Conservation (phyloP, 2,329 filamentous ascomycete species). For the Karstenula rhodostoma region DNA sequence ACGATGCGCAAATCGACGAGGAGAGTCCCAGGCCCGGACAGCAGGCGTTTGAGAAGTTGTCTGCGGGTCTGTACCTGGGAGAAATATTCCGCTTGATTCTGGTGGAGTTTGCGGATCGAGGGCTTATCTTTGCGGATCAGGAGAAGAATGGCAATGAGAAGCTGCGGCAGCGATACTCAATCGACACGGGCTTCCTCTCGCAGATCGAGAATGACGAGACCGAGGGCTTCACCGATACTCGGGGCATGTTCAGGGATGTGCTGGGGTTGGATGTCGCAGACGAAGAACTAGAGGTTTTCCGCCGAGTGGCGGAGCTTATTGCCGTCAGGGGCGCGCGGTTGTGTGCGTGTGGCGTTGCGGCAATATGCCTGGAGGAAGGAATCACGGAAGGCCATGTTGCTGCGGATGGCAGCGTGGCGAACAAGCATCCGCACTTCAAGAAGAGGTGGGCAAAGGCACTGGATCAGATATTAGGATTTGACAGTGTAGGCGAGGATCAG, state of each 20-base stretch:
- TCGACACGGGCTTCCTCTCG: slow-evolving; percentile 90
- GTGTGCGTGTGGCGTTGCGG: slow-evolving; percentile 49
- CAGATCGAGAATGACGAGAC: slow-evolving; percentile 74
- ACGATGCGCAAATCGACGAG: slow-evolving; percentile 54
- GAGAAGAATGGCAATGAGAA: slow-evolving; percentile 65
- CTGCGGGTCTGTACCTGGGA: slow-evolving; percentile 56
- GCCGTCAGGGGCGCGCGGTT: slow-evolving; percentile 46
- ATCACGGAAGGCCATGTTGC: slow-evolving; percentile 47
- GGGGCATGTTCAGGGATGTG: slow-evolving; percentile 28
- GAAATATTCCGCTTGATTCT: slow-evolving; percentile 56
- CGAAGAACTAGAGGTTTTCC: slow-evolving; percentile 37
- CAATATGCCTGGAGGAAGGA: slow-evolving; percentile 46
- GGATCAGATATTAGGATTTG: slow-evolving; percentile 50
- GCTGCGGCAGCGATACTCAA: slow-evolving; percentile 79
- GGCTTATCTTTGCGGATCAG: slow-evolving; percentile 79
- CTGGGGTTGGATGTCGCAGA: slow-evolving; percentile 32
- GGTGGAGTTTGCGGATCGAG: slow-evolving; percentile 69
- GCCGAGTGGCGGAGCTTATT: slow-evolving; percentile 42
- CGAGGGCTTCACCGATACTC: slow-evolving; percentile 26
- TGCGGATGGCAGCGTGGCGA: slow-evolving; percentile 51
- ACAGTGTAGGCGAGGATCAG: slow-evolving; percentile 27
- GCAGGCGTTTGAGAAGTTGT: slow-evolving; percentile 57
- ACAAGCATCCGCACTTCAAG: slow-evolving; percentile 54
- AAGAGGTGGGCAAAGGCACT: slow-evolving; percentile 50
- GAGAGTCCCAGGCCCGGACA: slow-evolving; percentile 56